Percentiles rank a stretch among this genome's conserved stretches.
Evolutionary conservation across 441 rosid species (phyloP).

Genomic region (Jatropha podagrica): DNA sequence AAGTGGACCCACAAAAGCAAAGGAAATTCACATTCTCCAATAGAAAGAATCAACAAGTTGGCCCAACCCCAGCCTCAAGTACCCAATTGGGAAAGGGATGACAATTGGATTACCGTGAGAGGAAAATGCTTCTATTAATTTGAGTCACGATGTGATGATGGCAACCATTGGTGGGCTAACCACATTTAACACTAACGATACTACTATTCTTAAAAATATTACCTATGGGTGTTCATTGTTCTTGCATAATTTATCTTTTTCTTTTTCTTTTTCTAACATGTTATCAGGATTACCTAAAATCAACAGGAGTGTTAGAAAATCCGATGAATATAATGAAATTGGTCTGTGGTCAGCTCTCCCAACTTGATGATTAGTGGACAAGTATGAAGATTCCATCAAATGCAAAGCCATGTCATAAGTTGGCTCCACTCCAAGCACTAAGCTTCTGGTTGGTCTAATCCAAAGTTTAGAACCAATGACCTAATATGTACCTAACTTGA

Average conservation of each 20-base stretch:
- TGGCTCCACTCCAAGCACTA: no score
- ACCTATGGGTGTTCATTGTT: slow-evolving; percentile 6
- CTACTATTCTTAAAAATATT: not conserved
- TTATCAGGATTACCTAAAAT: no score
- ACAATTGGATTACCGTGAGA: slow-evolving; percentile 64
- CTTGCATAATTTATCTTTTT: not conserved
- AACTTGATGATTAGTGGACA: not conserved
- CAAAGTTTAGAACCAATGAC: no score
- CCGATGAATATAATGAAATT: no score
- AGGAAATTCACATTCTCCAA: slow-evolving; percentile 20
- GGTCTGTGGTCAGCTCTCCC: no score
- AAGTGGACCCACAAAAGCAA: slow-evolving; percentile 21
- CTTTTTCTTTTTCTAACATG: not conserved
- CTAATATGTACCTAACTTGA: no score
- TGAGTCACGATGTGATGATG: not conserved
- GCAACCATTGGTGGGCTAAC: slow-evolving; percentile 5
- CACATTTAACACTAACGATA: slow-evolving; percentile 5
- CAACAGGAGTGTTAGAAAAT: no score
- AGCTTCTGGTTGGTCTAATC: no score
- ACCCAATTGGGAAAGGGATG: slow-evolving; percentile 45
- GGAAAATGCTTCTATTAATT: slow-evolving; percentile 12
- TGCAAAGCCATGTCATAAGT: no score
- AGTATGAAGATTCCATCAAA: not conserved
- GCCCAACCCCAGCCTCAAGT: slow-evolving; percentile 16
- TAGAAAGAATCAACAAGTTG: slow-evolving; percentile 49